Percentiles rank a stretch among this genome's conserved stretches.
Evolutionary conservation across 345 rosid genomes (phyloP).

Genomic region (Salix viminalis): DNA sequence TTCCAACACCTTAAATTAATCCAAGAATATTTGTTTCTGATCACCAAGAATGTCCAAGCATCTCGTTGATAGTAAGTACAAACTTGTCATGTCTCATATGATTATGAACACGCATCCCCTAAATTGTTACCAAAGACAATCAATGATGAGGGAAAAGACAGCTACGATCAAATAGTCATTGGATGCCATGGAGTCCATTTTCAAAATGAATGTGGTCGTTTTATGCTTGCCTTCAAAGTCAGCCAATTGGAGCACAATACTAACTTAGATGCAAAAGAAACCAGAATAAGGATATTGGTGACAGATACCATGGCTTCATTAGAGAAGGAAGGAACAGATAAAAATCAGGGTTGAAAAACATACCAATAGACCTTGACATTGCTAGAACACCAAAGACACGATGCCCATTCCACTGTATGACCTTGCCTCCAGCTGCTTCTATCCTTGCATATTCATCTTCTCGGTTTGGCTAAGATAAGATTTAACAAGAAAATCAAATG

Average conservation of each 20-base stretch:
- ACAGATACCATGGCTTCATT: background rate
- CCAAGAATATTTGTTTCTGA: background rate
- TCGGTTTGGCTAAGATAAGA: slow-evolving; percentile 70
- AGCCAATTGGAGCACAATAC: background rate
- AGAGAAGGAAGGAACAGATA: background rate
- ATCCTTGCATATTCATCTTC: slow-evolving; percentile 94
- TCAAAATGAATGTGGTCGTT: background rate
- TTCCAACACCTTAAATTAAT: background rate
- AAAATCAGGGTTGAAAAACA: slow-evolving; percentile 10
- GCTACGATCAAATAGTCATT: background rate
- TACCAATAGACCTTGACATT: slow-evolving; percentile 96
- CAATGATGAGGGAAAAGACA: background rate
- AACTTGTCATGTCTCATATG: background rate
- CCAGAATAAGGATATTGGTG: background rate
- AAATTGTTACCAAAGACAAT: background rate
- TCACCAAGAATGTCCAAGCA: slow-evolving; percentile 1
- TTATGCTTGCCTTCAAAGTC: background rate
- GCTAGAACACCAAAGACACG: slow-evolving; percentile 98
- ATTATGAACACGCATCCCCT: background rate
- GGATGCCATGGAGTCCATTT: background rate
- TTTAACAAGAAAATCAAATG: background rate
- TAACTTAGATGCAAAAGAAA: background rate
- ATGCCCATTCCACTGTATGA: slow-evolving; percentile 95
- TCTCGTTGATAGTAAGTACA: background rate
- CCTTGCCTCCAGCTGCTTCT: slow-evolving; percentile 96